These are phyloP conservation scores for Solanum hybrid DNA, from an alignment of 305 asterid genomes.

Conservation along the genomic window DNA sequence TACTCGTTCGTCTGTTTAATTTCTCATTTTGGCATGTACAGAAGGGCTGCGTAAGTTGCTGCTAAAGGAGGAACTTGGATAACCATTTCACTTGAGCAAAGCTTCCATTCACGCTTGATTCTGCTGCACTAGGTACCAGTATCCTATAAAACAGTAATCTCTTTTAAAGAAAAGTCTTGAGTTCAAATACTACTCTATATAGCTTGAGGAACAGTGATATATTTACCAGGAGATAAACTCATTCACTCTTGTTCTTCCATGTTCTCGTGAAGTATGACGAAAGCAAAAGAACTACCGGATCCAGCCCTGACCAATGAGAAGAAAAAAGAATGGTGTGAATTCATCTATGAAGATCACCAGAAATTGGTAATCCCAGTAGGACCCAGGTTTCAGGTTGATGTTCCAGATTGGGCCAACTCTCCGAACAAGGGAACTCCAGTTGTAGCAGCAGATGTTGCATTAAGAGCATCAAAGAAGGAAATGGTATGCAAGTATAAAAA, in stretches of 20 bases:
- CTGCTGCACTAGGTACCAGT: background rate
- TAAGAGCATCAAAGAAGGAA: background rate
- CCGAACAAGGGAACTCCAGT: background rate
- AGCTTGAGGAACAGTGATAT: background rate
- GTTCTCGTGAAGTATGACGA: background rate
- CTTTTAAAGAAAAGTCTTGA: background rate
- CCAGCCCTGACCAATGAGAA: background rate
- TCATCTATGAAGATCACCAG: conserved; percentile 9
- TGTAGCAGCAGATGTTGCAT: background rate
- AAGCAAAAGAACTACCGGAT: background rate
- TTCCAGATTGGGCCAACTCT: conserved; percentile 7
- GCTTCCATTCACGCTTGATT: background rate
- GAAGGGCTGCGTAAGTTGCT: background rate
- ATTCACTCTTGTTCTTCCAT: background rate
- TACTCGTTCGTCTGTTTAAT: background rate
- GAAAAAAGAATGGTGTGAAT: conserved; percentile 10
- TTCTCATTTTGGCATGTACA: background rate
- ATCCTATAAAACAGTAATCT: background rate
- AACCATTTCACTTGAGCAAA: background rate
- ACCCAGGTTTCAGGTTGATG: conserved; percentile 21
- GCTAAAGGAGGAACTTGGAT: background rate
- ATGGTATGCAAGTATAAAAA: background rate
- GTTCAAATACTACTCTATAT: background rate
- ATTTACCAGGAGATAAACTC: background rate
- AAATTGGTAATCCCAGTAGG: conserved; percentile 18